Evolutionary conservation across 768 basidiomycete species (phyloP), one percentile per base, ranked within the genome.

Genomic region (Cubamyces lactineus): DNA sequence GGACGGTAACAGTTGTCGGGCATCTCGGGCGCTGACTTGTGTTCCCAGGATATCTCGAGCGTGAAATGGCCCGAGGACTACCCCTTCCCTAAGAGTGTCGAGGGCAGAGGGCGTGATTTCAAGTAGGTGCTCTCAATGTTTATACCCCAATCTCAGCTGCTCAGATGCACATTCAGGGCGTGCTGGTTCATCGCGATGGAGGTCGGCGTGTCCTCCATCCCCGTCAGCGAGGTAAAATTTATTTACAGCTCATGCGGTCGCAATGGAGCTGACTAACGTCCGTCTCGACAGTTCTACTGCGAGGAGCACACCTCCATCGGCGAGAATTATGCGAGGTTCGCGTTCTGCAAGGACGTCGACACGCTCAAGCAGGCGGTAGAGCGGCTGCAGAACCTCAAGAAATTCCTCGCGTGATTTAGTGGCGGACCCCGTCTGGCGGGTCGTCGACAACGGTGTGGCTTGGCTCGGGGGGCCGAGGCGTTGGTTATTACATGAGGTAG

Each of bases 181-280:
- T 89, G 89, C 71, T 98, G 96, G 96, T 96, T 95, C 79, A 89
- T 97, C 65, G 94, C 94, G 2, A 79, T 88, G 73, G 91, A 95
- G 72, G 74, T 96, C 45, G 92, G 93, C 7, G 94, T 98, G 21
- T 96, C 94, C 34, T 87, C 91, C 6, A 97, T 98, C 62, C 95
- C 95, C 13, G 93, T 95, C 61, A 96, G 94, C 82, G 94, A 96
- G 84, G 94, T 94, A 74, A 69, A 83, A 70, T n/a, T 19, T 55
- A 53, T 41, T 7, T 23, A 5, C 19, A 9, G 49, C 13, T 28
- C 41, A 23, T 39, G 55, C 51, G 16, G 63, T 70, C 12, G n/a
- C 26, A 11, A 43, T 61, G 53, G 56, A 49, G 46, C 53, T 59
- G 21, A 57, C 49, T n/a, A 38, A n/a, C 6, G 39, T 30, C 52